A percentile compares a stretch with the other conserved stretches of the same genome.
These are phyloP conservation scores for Syncephalastrum monosporum DNA, from an alignment of 371 early-diverging fungal genomes.

Conservation along the genomic window DNA sequence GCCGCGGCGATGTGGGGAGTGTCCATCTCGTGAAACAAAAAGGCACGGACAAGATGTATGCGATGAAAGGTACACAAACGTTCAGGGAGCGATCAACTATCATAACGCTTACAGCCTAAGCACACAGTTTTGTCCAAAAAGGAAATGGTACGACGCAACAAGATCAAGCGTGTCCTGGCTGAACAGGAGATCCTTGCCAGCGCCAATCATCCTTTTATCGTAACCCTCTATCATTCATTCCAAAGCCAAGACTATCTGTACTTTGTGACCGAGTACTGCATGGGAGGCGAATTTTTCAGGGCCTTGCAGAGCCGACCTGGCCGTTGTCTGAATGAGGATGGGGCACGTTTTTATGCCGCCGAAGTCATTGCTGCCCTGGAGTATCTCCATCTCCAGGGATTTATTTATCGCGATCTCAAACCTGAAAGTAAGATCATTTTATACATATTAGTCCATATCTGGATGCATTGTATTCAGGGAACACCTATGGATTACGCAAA, in stretches of 20 bases:
- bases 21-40: slow-evolving; percentile 93
- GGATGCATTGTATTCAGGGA: no score
- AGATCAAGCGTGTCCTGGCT: slow-evolving; percentile 91
- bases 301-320: slow-evolving; percentile 77
- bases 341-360: slow-evolving; percentile 94
- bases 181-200: slow-evolving; percentile 94
- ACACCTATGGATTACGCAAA: background rate
- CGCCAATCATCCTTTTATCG: slow-evolving; percentile 96
- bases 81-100: background rate
- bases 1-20: slow-evolving; percentile 96
- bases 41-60: slow-evolving; percentile 76
- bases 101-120: background rate
- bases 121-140: slow-evolving; percentile 78
- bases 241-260: slow-evolving; percentile 93
- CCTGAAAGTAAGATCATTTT: slow-evolving; percentile 82
- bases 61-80: slow-evolving; percentile 78
- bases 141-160: slow-evolving; percentile 94
- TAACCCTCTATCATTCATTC: slow-evolving; percentile 95
- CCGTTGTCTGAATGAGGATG: slow-evolving; percentile 75
- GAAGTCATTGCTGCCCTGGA: slow-evolving; percentile 92
- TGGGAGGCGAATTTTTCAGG: slow-evolving; percentile 97
- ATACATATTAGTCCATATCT: no score
- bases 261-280: slow-evolving; percentile 98
- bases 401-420: slow-evolving; percentile 96
- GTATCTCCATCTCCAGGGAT: slow-evolving; percentile 91